phyloP scores from a whole-genome alignment of 768 basidiomycete species.

The Astraeus odoratus region DNA sequence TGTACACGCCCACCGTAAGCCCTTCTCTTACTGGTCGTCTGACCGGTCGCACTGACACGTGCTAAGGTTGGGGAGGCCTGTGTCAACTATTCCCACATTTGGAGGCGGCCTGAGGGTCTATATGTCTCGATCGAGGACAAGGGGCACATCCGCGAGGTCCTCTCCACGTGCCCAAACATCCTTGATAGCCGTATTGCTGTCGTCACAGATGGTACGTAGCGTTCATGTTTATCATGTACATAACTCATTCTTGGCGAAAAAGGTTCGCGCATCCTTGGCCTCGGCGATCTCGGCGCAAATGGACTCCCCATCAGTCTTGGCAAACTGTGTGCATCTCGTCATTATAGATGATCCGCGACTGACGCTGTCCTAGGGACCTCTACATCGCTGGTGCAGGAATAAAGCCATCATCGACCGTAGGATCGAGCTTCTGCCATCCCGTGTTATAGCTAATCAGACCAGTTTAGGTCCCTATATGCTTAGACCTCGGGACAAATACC shows the following conservation, averaged over 20 bases:
- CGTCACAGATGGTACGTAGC: conserved; percentile 58
- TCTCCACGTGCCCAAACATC: conserved; percentile 44
- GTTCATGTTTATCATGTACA: conserved; percentile 1
- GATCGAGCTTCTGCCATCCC: conserved; percentile 4
- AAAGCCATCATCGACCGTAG: conserved; percentile 39
- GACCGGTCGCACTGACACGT: conserved; percentile 2
- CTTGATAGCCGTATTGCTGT: conserved; percentile 56
- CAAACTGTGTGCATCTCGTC: conserved; percentile 47
- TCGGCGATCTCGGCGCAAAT: conserved; percentile 41
- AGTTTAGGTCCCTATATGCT: conserved; percentile 50
- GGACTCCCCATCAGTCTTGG: conserved; percentile 57
- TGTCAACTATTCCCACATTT: conserved; percentile 62
- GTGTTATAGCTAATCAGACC: neutral
- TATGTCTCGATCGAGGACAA: conserved; percentile 62
- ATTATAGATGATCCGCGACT: neutral
- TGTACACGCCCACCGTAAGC: conserved; percentile 69
- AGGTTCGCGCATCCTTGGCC: conserved; percentile 70
- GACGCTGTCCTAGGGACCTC: conserved; percentile 37
- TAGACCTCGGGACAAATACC: conserved; percentile 76
- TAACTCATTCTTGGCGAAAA: neutral
- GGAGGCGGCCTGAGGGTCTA: conserved; percentile 54
- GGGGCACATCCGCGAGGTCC: conserved; percentile 52
- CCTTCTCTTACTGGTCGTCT: conserved; percentile 3
- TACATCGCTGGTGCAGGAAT: conserved; percentile 71
- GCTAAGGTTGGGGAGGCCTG: conserved; percentile 65